phyloP scores from a whole-genome alignment of 495 filamentous ascomycete species.

The Durotheca rogersii region DNA sequence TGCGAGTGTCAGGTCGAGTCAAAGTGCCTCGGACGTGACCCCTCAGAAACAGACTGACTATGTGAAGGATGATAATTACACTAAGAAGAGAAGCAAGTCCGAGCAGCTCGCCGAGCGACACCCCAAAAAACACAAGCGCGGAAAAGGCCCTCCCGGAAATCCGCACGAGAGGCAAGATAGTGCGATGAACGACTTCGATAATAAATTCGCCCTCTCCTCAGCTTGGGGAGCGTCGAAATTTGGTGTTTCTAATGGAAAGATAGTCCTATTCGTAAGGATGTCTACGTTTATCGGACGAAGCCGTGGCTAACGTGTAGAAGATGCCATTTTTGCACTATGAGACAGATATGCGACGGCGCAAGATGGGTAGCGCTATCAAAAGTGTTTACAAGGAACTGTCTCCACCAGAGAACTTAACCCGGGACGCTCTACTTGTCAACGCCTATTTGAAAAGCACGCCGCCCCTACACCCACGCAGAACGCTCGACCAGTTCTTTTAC shows the following conservation, averaged over 20 bases:
- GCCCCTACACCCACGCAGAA: conserved; percentile 65
- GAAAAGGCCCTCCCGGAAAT: conserved; percentile 34
- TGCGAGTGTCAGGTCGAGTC: conserved; percentile 22
- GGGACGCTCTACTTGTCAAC: conserved; percentile 64
- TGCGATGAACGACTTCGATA: conserved; percentile 9
- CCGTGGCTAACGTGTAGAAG: conserved; percentile 20
- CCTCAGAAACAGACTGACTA: conserved; percentile 21
- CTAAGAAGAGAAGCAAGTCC: conserved; percentile 41
- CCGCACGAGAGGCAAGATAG: conserved; percentile 26
- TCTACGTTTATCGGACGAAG: neutral
- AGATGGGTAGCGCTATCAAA: conserved; percentile 63
- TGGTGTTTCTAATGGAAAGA: conserved; percentile 43
- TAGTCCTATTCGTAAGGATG: conserved; percentile 53
- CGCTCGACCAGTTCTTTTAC: conserved; percentile 71
- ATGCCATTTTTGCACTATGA: conserved; percentile 74
- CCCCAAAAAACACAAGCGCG: conserved; percentile 32
- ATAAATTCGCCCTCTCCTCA: conserved; percentile 15
- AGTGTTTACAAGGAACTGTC: conserved; percentile 36
- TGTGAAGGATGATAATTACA: conserved; percentile 35
- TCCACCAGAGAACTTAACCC: conserved; percentile 33
- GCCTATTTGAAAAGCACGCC: conserved; percentile 59
- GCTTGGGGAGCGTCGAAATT: conserved; percentile 30
- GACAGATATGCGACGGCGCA: conserved; percentile 53
- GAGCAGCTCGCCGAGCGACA: conserved; percentile 37
- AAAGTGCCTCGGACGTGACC: conserved; percentile 8